These are phyloP conservation scores for Monosporascus cannonballus DNA, from an alignment of 2,329 filamentous ascomycete genomes.

Conservation along the genomic window DNA sequence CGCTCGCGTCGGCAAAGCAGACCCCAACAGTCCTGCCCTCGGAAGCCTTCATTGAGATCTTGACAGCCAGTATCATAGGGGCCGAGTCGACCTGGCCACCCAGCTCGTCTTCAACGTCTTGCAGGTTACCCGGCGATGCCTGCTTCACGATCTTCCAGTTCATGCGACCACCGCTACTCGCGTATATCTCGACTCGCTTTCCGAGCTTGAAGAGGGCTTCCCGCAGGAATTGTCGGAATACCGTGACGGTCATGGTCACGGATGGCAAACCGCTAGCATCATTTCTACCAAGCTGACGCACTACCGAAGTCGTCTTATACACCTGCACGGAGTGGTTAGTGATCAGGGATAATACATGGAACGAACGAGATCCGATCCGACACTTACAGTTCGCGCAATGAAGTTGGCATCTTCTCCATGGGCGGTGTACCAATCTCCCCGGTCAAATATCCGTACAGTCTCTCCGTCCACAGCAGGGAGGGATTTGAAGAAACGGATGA, in stretches of 20 bases:
- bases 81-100: constrained; percentile 81
- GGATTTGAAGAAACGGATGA: constrained; percentile 94
- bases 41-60: constrained; percentile 78
- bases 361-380: neutral
- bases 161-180: constrained; percentile 67
- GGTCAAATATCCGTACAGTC: constrained; percentile 86
- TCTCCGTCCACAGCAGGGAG: constrained; percentile 65
- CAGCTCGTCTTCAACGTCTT: constrained; percentile 94
- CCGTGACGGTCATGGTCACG: constrained; percentile 91
- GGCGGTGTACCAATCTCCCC: constrained; percentile 93
- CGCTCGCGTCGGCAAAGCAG: constrained; percentile 95
- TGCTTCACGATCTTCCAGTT: constrained; percentile 91
- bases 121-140: constrained; percentile 90
- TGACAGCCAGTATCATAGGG: constrained; percentile 92
- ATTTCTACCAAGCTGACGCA: constrained; percentile 80
- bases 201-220: constrained; percentile 89
- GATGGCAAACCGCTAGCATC: constrained; percentile 82
- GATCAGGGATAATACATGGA: too few relatives aligned
- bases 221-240: constrained; percentile 90
- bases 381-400: constrained; percentile 66
- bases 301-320: constrained; percentile 95
- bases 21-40: constrained; percentile 87
- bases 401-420: constrained; percentile 80
- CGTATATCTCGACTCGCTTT: constrained; percentile 88
- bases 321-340: constrained; percentile 44